Evolutionary conservation across 208 protist species (phyloP), one percentile per base, ranked within the genome.

Genomic region (Acanthamoeba lenticulata): DNA sequence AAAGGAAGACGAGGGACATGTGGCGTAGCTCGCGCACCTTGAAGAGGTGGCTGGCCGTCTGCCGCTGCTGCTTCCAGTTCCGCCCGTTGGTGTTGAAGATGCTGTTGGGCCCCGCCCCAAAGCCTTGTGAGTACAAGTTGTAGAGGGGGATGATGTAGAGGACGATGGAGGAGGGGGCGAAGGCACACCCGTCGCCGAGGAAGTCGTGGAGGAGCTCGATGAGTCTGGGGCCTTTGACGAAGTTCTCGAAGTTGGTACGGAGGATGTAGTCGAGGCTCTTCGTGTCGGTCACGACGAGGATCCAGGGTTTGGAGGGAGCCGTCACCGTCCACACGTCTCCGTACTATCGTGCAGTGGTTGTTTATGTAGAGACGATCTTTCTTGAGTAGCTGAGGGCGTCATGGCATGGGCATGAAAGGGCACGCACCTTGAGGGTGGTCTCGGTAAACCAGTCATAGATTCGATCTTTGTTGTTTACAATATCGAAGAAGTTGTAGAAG

Each of bases 81-180:
- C 34, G 29, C 24, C 86, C 86, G 55, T 92, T 92, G 34, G 86
- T 92, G 60, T 92, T 92, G 86, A 92, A 92, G 11, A 92, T 92
- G 6, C 67, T 77, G 15, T 11, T 11, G 49, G 15, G 49, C 2
- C 15, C 52, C 27, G 5, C 1, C 21, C 6, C 0, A 17, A 62
- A 62, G 21, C 15, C 9, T 11, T 55, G 49, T 55, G 19, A 55
- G 49, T 21, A 55, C n/a, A n/a, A n/a, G n/a, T n/a, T n/a, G n/a
- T n/a, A n/a, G n/a, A n/a, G n/a, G n/a, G n/a, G n/a, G n/a, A n/a
- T n/a, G n/a, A n/a, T n/a, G n/a, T n/a, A n/a, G n/a, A n/a, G n/a
- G n/a, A n/a, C n/a, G n/a, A n/a, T n/a, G n/a, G n/a, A n/a, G n/a
- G n/a, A n/a, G n/a, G n/a, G n/a, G n/a, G n/a, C n/a, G n/a, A n/a